Evolutionary conservation across 345 rosid genomes (phyloP).

Genomic region (Eucalyptus melliodora): DNA sequence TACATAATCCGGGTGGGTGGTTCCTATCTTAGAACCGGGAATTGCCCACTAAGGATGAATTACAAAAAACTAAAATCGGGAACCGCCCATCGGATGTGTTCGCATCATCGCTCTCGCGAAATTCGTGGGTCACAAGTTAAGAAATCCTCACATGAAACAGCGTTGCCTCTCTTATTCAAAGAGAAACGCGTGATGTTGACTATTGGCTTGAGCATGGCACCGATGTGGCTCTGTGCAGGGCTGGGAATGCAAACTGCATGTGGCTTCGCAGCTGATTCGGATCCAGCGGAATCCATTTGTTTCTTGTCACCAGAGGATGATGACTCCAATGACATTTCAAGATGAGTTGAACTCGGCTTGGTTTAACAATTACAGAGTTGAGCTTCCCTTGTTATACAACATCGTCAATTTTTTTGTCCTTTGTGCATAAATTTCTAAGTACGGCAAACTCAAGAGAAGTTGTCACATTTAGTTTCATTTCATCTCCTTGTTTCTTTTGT

Average conservation of each 20-base stretch:
- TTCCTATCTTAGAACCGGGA: background rate
- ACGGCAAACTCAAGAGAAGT: background rate
- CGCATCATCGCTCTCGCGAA: background rate
- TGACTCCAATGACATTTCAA: background rate
- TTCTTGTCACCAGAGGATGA: background rate
- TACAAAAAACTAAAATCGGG: background rate
- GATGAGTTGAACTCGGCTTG: background rate
- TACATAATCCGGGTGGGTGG: background rate
- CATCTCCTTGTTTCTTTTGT: background rate
- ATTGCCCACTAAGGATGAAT: background rate
- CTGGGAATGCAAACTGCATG: constrained; percentile 2
- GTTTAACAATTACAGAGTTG: background rate
- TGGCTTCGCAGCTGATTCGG: background rate
- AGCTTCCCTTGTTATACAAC: background rate
- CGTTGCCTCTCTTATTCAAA: background rate
- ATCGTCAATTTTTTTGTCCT: background rate
- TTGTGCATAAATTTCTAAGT: background rate
- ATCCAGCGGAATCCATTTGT: background rate
- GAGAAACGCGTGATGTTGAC: background rate
- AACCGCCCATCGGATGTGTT: background rate
- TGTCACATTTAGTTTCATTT: background rate
- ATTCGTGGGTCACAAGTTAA: background rate
- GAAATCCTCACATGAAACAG: background rate
- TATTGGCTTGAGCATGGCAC: background rate
- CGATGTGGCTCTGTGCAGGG: constrained; percentile 3